Percentiles rank a stretch among this genome's conserved stretches.
Evolutionary conservation across 148 eudicot genomes (phyloP).

Genomic region (Persicaria tinctoria): DNA sequence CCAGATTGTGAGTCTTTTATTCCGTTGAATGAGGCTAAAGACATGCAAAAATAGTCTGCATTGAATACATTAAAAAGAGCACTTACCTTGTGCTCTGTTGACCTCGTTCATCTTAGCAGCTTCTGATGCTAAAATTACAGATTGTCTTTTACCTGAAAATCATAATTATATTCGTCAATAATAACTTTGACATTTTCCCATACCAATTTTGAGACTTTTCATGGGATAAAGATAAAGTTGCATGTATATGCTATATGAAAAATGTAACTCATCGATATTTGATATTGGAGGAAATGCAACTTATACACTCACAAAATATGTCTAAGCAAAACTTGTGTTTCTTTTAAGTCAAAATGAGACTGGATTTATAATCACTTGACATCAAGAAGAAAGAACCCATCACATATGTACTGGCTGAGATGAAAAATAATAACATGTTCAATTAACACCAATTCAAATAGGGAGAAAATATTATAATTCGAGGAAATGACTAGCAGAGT

Average conservation of each 20-base stretch:
- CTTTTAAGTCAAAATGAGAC: background rate
- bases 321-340: background rate
- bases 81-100: constrained; percentile 68
- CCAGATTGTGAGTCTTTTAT: background rate
- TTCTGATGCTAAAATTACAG: constrained; percentile 71
- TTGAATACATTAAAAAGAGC: background rate
- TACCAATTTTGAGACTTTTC: background rate
- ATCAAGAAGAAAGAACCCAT: background rate
- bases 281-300: background rate
- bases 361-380: background rate
- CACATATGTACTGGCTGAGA: background rate
- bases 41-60: background rate
- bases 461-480: background rate
- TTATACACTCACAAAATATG: background rate
- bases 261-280: too few relatives aligned
- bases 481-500: background rate
- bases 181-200: background rate
- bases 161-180: background rate
- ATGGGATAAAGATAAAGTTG: background rate
- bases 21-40: background rate
- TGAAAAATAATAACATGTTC: background rate
- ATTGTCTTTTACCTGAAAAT: constrained; percentile 44
- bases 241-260: too few relatives aligned
- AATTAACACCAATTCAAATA: background rate
- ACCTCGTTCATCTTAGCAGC: constrained; percentile 72